Conservation (phyloP, 352 stramenopile species). For the Globisporangium abappressorium region DNA sequence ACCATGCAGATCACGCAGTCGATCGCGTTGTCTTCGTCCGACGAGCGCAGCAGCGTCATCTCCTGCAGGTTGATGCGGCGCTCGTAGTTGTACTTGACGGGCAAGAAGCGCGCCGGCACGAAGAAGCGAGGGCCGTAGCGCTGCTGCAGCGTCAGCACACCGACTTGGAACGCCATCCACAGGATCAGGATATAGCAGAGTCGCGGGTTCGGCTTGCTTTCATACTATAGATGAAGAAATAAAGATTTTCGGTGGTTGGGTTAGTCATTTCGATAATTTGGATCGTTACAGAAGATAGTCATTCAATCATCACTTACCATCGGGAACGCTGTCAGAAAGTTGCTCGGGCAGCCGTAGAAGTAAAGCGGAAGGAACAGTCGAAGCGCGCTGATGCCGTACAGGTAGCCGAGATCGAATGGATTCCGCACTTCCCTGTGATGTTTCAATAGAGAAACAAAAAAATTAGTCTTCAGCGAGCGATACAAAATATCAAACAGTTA, state of each 20-base stretch:
- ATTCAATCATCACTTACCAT: slow-evolving; percentile 45
- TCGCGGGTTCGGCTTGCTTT: slow-evolving; percentile 58
- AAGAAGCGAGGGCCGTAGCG: slow-evolving; percentile 94
- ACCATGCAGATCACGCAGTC: slow-evolving; percentile 90
- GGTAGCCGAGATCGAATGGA: slow-evolving; percentile 92
- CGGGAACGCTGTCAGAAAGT: slow-evolving; percentile 89
- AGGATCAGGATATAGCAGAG: slow-evolving; percentile 78
- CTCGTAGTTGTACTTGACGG: slow-evolving; percentile 98
- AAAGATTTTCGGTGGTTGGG: neutral
- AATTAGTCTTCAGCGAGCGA: neutral
- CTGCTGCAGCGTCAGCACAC: slow-evolving; percentile 90
- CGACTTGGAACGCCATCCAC: slow-evolving; percentile 93
- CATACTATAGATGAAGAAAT: slow-evolving; percentile 39
- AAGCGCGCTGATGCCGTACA: slow-evolving; percentile 94
- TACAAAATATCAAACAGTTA: neutral
- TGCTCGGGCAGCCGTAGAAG: slow-evolving; percentile 92
- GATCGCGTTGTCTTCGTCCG: slow-evolving; percentile 57
- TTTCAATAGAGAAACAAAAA: neutral
- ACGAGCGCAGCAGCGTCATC: slow-evolving; percentile 52
- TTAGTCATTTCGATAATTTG: neutral
- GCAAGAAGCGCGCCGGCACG: slow-evolving; percentile 93
- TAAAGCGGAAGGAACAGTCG: slow-evolving; percentile 95
- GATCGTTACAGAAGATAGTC: neutral
- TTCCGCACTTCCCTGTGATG: slow-evolving; percentile 84
- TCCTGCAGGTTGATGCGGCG: slow-evolving; percentile 74